Conservation (phyloP, 108 stramenopile species). For the Phaeodactylum tricornutum region DNA sequence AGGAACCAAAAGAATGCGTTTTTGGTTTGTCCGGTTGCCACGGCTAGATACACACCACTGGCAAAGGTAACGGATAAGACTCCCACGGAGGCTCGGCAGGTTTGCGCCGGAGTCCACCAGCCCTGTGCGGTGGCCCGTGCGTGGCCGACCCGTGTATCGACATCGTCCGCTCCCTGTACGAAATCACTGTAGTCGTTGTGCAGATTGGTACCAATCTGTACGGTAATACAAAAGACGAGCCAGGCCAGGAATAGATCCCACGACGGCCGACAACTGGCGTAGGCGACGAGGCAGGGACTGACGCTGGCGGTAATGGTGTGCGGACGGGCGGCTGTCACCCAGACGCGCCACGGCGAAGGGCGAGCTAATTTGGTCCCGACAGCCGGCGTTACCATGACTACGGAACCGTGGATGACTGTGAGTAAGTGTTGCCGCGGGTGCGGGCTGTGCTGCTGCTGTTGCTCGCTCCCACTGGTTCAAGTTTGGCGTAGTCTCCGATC, state of each 20-base stretch:
- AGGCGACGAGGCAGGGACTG: constrained; percentile 53
- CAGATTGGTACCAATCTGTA: constrained; percentile 81
- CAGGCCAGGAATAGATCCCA: constrained; percentile 14
- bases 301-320: constrained; percentile 84
- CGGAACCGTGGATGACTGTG: too few relatives aligned
- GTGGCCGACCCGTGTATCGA: constrained; percentile 73
- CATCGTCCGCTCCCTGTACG: constrained; percentile 76
- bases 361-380: too few relatives aligned
- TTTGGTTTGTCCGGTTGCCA: constrained; percentile 1
- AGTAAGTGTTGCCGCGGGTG: too few relatives aligned
- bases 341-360: constrained; percentile 65
- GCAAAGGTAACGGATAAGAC: constrained; percentile 32
- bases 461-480: too few relatives aligned
- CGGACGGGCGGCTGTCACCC: constrained; percentile 71
- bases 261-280: constrained; percentile 4
- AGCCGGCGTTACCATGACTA: too few relatives aligned
- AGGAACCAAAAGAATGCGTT: constrained; percentile 35
- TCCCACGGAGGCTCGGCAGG: constrained; percentile 38
- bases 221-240: constrained; percentile 39
- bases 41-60: constrained; percentile 33
- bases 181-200: constrained; percentile 91
- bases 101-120: constrained; percentile 74
- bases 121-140: constrained; percentile 84
- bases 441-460: too few relatives aligned
- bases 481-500: too few relatives aligned